phyloP scores from a whole-genome alignment of 1,284 basidiomycete genomes.

The Leccinum glutinopallens region DNA sequence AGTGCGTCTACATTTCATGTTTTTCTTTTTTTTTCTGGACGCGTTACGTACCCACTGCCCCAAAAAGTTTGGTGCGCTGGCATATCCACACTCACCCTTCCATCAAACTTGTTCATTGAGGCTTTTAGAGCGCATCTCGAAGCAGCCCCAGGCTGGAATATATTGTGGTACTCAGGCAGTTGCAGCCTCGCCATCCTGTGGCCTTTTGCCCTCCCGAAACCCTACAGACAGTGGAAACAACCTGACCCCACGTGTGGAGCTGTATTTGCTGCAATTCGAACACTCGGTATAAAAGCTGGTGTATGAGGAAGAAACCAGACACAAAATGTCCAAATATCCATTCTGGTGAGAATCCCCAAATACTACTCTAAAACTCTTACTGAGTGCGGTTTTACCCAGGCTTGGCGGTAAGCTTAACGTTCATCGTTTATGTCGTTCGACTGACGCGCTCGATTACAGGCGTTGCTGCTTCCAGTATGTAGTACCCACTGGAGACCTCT shows the following conservation, averaged over 20 bases:
- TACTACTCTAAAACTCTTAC: not conserved
- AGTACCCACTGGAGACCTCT: not conserved
- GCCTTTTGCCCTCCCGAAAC: constrained; percentile 22
- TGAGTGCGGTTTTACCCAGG: constrained; percentile 43
- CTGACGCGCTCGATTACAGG: constrained; percentile 43
- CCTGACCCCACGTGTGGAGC: constrained; percentile 13
- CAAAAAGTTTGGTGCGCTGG: constrained; percentile 6
- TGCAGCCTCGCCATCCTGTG: constrained; percentile 17
- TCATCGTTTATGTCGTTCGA: not conserved
- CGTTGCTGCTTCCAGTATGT: constrained; percentile 75
- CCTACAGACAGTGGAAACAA: not conserved
- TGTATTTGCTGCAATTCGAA: constrained; percentile 12
- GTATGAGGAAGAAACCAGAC: constrained; percentile 11
- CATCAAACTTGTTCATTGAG: constrained; percentile 5
- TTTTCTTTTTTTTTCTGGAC: not conserved
- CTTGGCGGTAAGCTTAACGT: constrained; percentile 62
- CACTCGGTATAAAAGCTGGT: constrained; percentile 25
- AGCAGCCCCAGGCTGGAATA: constrained; percentile 3
- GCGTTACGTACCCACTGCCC: constrained; percentile 21
- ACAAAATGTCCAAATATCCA: constrained; percentile 47
- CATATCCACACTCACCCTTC: not conserved
- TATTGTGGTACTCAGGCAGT: constrained; percentile 9
- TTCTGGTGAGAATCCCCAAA: constrained; percentile 54
- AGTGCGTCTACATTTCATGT: constrained; percentile 7
- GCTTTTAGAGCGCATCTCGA: constrained; percentile 7